These are phyloP conservation scores for Rubus idaeus DNA, from an alignment of 306 rosid species.

Conservation along the genomic window DNA sequence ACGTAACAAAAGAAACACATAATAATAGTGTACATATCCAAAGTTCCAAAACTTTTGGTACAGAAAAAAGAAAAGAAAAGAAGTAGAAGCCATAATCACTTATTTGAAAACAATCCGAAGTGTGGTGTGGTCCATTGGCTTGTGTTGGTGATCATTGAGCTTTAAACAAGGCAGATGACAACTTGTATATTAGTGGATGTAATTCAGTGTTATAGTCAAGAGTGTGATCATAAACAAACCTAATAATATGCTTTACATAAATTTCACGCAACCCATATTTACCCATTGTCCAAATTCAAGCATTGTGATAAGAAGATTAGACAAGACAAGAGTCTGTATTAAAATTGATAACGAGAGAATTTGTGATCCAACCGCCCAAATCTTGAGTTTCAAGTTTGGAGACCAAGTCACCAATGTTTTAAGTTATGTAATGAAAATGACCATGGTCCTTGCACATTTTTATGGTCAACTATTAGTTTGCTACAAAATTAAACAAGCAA, in stretches of 20 bases:
- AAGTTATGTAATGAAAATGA: not conserved
- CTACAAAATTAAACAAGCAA: not conserved
- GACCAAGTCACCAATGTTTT: not conserved
- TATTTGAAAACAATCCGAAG: not conserved
- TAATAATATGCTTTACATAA: not conserved
- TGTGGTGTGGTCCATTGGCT: not conserved
- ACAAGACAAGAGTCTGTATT: not conserved
- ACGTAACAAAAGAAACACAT: not conserved
- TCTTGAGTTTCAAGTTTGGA: not conserved
- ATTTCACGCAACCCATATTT: not conserved
- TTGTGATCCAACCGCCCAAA: not conserved
- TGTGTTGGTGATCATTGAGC: not conserved
- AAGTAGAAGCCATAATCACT: not conserved
- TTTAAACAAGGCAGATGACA: not conserved
- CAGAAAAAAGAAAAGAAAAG: not conserved
- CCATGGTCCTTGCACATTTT: no score
- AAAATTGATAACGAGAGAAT: not conserved
- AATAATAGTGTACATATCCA: not conserved
- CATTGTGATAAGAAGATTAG: not conserved
- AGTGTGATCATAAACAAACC: slow-evolving; percentile 1
- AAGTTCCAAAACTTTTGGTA: no score
- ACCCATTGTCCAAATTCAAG: not conserved
- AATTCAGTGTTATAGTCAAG: not conserved
- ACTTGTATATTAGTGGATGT: not conserved
- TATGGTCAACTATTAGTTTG: not conserved